A percentile compares a stretch with the other conserved stretches of the same genome.
These are phyloP conservation scores for Pelargonium myrrhifolium DNA, from an alignment of 441 rosid genomes.

Conservation along the genomic window DNA sequence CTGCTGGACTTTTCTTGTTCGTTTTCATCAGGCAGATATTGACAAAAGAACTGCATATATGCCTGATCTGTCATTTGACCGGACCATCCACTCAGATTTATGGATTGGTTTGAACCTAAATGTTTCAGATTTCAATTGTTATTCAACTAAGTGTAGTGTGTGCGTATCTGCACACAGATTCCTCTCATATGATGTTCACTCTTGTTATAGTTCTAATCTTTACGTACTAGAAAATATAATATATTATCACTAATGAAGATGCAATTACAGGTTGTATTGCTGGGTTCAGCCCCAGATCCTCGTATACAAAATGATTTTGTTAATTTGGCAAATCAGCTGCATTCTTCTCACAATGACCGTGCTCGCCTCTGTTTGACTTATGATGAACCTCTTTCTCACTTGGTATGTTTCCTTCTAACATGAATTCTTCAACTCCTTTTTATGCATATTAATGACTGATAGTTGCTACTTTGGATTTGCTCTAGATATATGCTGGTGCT, in stretches of 20 bases:
- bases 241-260: slow-evolving; percentile 12
- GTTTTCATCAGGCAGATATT: background rate
- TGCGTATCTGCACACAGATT: background rate
- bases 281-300: slow-evolving; percentile 99
- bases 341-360: slow-evolving; percentile 51
- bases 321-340: slow-evolving; percentile 68
- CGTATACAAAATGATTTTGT: slow-evolving; percentile 89
- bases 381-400: slow-evolving; percentile 96
- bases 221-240: background rate
- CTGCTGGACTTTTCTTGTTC: background rate
- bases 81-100: slow-evolving; percentile 4
- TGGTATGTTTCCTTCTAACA: slow-evolving; percentile 39
- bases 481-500: slow-evolving; percentile 85
- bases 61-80: slow-evolving; percentile 5
- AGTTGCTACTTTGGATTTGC: slow-evolving; percentile 10
- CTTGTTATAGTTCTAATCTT: background rate
- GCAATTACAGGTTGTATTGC: slow-evolving; percentile 65
- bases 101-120: slow-evolving; percentile 12
- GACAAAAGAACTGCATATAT: background rate
- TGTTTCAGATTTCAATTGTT: background rate
- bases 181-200: background rate
- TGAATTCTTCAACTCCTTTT: background rate
- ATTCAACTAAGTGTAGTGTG: background rate
- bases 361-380: slow-evolving; percentile 83
- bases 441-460: slow-evolving; percentile 9